These are phyloP conservation scores for Rhododendron kiyosumense DNA, from an alignment of 148 eudicot species.

Conservation along the genomic window DNA sequence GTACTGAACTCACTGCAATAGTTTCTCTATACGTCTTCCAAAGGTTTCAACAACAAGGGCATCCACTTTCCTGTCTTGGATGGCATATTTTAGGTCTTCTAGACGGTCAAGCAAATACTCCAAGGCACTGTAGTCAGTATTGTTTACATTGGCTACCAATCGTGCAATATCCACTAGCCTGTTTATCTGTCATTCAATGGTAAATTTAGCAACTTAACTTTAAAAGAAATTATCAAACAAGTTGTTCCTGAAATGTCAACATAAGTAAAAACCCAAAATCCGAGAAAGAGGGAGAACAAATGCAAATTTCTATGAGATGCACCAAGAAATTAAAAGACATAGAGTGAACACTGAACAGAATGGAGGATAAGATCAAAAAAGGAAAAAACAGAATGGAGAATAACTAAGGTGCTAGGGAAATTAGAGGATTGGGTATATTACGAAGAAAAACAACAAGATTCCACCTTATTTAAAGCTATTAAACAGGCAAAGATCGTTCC, in stretches of 20 bases:
- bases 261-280: neutral
- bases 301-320: neutral
- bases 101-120: conserved; percentile 71
- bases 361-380: neutral
- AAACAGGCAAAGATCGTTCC: neutral
- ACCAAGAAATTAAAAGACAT: neutral
- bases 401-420: neutral
- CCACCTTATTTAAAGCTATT: neutral
- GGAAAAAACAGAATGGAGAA: neutral
- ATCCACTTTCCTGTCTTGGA: conserved; percentile 96
- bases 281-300: neutral
- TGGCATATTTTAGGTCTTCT: conserved; percentile 90
- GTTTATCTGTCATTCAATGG: conserved; percentile 55
- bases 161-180: conserved; percentile 86
- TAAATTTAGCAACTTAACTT: conserved; percentile 10
- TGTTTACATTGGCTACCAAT: conserved; percentile 66
- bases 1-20: conserved; percentile 75
- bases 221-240: conserved; percentile 1
- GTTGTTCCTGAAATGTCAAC: neutral
- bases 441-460: neutral
- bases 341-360: neutral
- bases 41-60: conserved; percentile 98
- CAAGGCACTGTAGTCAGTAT: conserved; percentile 69
- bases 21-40: conserved; percentile 94
- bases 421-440: neutral